Conservation (phyloP, 2,329 filamentous ascomycete species). For the Neonectria neomacrospora region DNA sequence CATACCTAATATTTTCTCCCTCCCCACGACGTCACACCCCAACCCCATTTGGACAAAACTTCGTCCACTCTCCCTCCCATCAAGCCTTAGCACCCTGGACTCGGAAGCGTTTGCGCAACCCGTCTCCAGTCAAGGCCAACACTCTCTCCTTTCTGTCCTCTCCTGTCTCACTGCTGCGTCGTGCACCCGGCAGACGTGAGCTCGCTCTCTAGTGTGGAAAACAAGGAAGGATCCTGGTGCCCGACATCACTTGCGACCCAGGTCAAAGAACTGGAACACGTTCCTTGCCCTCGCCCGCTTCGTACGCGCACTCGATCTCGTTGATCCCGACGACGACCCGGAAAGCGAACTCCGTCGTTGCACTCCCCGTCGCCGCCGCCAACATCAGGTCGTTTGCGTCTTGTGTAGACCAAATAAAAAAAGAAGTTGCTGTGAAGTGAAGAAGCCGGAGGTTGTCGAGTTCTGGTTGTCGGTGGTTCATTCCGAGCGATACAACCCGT, state of each 20-base stretch:
- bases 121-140: slow-evolving; percentile 27
- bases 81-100: slow-evolving; percentile 30
- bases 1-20: slow-evolving; percentile 47
- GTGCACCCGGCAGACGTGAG: slow-evolving; percentile 32
- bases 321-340: slow-evolving; percentile 50
- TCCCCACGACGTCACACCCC: slow-evolving; percentile 49
- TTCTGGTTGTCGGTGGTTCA: slow-evolving; percentile 34
- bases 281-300: slow-evolving; percentile 50
- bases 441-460: slow-evolving; percentile 36
- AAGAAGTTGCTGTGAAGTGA: slow-evolving; percentile 49
- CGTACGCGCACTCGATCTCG: slow-evolving; percentile 50
- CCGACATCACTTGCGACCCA: slow-evolving; percentile 45
- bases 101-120: slow-evolving; percentile 24
- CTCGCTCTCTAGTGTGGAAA: slow-evolving; percentile 39
- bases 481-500: slow-evolving; percentile 25
- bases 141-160: slow-evolving; percentile 24
- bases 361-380: slow-evolving; percentile 48
- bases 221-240: slow-evolving; percentile 37
- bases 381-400: slow-evolving; percentile 48
- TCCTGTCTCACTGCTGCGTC: slow-evolving; percentile 31
- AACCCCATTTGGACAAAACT: slow-evolving; percentile 43
- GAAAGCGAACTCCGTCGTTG: slow-evolving; percentile 48
- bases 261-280: slow-evolving; percentile 57
- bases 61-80: slow-evolving; percentile 33
- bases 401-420: slow-evolving; percentile 53